Conservation (phyloP, 116 monocot species). For the Phalaenopsis hybrid region DNA sequence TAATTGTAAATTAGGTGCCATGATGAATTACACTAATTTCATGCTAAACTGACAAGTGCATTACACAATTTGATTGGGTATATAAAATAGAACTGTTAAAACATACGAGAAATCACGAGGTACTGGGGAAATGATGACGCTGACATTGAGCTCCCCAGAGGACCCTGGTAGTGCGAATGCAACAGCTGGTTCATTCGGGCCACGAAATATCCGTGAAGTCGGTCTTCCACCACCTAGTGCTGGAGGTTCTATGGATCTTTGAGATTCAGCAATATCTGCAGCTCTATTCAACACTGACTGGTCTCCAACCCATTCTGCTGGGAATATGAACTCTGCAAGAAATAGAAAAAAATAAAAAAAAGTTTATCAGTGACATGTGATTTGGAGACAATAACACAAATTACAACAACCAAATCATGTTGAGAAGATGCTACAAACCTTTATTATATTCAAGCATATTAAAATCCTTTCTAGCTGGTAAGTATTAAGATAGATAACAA, state of each 20-base stretch:
- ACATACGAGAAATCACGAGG: slow-evolving; percentile 73
- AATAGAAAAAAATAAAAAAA: not conserved
- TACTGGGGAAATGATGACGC: slow-evolving; percentile 75
- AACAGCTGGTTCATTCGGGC: slow-evolving; percentile 47
- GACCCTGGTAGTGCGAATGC: slow-evolving; percentile 88
- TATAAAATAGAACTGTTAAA: not conserved
- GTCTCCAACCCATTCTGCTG: slow-evolving; percentile 81
- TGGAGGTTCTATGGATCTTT: slow-evolving; percentile 55
- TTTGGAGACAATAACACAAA: not conserved
- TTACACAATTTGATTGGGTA: not conserved
- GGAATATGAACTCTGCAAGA: slow-evolving; percentile 74
- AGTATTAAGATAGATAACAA: too few relatives aligned
- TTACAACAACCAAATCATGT: not conserved
- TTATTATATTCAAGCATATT: too few relatives aligned
- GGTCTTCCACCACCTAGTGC: slow-evolving; percentile 21
- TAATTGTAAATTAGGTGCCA: not conserved
- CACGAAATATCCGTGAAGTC: slow-evolving; percentile 8
- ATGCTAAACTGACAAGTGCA: not conserved
- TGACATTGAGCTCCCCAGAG: slow-evolving; percentile 83
- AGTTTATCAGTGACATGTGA: not conserved
- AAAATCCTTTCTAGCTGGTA: too few relatives aligned
- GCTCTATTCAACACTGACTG: slow-evolving; percentile 65
- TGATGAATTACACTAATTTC: not conserved
- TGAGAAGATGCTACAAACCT: too few relatives aligned
- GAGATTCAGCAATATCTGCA: slow-evolving; percentile 44